Percentiles rank a stretch among this genome's conserved stretches.
phyloP scores from a whole-genome alignment of 1,139 yeast species.

The Yamadazyma atlantica region DNA sequence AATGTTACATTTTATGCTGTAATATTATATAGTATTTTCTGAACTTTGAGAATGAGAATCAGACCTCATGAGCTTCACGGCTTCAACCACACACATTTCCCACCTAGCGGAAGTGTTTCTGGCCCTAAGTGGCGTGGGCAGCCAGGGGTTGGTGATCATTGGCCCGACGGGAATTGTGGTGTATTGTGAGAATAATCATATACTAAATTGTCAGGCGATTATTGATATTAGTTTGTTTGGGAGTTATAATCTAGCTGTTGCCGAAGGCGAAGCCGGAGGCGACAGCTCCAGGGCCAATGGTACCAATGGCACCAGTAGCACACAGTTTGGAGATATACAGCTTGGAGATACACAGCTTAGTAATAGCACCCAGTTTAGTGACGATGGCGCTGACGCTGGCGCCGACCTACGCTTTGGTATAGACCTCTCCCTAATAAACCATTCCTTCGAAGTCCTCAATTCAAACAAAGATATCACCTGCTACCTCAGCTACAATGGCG shows the following conservation, averaged over 20 bases:
- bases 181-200: conserved; percentile 40
- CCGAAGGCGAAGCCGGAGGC: neutral
- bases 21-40: no score
- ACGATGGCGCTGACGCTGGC: conserved; percentile 16
- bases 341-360: no score
- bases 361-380: no score
- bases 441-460: conserved; percentile 18
- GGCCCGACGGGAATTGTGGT: conserved; percentile 32
- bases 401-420: conserved; percentile 35
- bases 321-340: neutral
- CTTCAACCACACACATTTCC: conserved; percentile 38
- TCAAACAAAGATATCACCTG: conserved; percentile 24
- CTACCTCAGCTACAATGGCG: conserved; percentile 45
- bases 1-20: neutral
- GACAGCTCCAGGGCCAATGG: neutral
- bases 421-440: conserved; percentile 36
- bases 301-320: neutral
- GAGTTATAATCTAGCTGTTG: conserved; percentile 22
- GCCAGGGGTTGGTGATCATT: conserved; percentile 38
- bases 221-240: conserved; percentile 40
- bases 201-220: conserved; percentile 33
- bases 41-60: no score
- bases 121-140: conserved; percentile 31
- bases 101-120: conserved; percentile 41
- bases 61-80: conserved; percentile 16